Conservation (phyloP, 164 flowering plant species). For the Vitis cinerea region DNA sequence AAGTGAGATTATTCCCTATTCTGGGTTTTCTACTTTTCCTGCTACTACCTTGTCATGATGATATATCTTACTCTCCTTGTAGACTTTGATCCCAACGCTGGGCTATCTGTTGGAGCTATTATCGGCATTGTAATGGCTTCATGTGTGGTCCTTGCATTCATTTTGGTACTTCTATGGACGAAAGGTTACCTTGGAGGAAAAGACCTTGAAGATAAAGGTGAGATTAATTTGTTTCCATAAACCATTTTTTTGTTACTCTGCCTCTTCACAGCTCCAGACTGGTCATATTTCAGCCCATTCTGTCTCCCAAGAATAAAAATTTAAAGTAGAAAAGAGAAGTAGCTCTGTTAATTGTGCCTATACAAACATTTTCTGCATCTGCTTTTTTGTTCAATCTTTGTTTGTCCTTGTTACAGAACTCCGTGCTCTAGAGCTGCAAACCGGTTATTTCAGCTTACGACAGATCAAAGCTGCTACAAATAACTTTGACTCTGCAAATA, state of each 20-base stretch:
- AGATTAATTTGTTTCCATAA: neutral
- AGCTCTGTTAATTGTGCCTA: too few relatives aligned
- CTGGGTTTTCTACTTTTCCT: neutral
- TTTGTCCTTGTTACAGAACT: slow-evolving; percentile 41
- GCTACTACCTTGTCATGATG: neutral
- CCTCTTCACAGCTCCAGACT: too few relatives aligned
- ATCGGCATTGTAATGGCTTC: slow-evolving; percentile 62
- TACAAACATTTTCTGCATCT: neutral
- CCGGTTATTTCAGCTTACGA: slow-evolving; percentile 60
- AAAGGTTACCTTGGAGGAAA: slow-evolving; percentile 52
- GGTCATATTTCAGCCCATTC: too few relatives aligned
- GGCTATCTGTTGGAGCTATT: slow-evolving; percentile 62
- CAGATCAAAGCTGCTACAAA: slow-evolving; percentile 77
- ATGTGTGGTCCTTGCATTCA: slow-evolving; percentile 25
- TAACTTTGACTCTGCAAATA: slow-evolving; percentile 69
- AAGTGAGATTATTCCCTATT: slow-evolving; percentile 41
- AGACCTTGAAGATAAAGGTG: slow-evolving; percentile 53
- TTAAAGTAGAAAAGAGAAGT: too few relatives aligned
- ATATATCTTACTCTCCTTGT: slow-evolving; percentile 14
- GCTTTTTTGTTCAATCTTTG: neutral
- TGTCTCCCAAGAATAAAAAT: too few relatives aligned
- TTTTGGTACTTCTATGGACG: slow-evolving; percentile 41
- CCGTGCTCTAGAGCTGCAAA: slow-evolving; percentile 55
- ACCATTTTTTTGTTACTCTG: too few relatives aligned
- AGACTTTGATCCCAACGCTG: slow-evolving; percentile 56